Evolutionary conservation across 108 stramenopile species (phyloP).

Genomic region (Fragilariopsis cylindrus): DNA sequence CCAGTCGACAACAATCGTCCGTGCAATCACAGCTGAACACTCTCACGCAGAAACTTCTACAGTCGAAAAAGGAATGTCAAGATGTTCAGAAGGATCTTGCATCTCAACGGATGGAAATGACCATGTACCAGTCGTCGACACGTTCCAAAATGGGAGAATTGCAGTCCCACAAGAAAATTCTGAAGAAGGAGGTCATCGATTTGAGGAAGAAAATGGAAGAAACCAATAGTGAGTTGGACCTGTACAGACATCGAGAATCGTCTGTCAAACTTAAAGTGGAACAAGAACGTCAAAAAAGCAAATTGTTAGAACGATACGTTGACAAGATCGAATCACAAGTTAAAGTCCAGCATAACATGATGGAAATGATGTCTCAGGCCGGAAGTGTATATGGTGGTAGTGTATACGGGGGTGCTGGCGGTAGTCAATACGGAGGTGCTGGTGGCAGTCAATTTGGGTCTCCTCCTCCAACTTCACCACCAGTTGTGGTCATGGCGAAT

Average conservation of each 20-base stretch:
- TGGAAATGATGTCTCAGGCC: constrained; percentile 83
- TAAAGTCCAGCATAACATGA: constrained; percentile 87
- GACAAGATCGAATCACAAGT: constrained; percentile 86
- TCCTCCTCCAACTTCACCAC: constrained; percentile 9
- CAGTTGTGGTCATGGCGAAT: neutral
- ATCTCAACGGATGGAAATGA: constrained; percentile 74
- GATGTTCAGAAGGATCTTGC: constrained; percentile 76
- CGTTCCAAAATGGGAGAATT: constrained; percentile 68
- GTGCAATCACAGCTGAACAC: constrained; percentile 48
- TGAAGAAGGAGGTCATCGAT: constrained; percentile 88
- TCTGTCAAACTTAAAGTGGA: constrained; percentile 50
- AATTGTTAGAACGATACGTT: constrained; percentile 73
- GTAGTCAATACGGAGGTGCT: constrained; percentile 1
- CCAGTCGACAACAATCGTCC: constrained; percentile 43
- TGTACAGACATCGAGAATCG: constrained; percentile 58
- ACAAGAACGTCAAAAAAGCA: constrained; percentile 64
- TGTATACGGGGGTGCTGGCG: constrained; percentile 6
- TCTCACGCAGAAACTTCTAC: constrained; percentile 47
- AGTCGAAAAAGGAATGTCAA: constrained; percentile 57
- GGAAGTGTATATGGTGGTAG: constrained; percentile 50
- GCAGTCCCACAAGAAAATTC: constrained; percentile 80
- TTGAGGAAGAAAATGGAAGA: constrained; percentile 76
- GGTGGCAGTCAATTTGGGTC: constrained; percentile 10
- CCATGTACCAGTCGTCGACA: constrained; percentile 77
- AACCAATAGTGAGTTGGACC: constrained; percentile 52